Percentiles rank a stretch among this genome's conserved stretches.
phyloP scores from a whole-genome alignment of 495 filamentous ascomycete genomes.

The Copromyces sp. region DNA sequence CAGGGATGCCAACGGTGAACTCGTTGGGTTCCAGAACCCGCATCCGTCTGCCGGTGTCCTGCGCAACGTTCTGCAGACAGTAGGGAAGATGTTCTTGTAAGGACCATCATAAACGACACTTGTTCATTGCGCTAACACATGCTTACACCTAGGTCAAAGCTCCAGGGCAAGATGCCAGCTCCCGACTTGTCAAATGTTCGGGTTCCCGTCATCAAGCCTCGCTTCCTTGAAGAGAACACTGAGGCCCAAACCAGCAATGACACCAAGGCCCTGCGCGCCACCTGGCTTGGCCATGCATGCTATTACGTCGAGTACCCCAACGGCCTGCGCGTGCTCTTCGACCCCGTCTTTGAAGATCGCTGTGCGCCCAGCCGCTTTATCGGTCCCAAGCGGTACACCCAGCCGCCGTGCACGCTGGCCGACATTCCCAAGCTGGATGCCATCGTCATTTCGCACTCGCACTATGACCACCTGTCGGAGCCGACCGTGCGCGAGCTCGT shows the following conservation, averaged over 20 bases:
- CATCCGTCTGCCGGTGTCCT: slow-evolving; percentile 20
- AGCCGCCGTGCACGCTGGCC: slow-evolving; percentile 62
- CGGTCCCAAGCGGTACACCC: slow-evolving; percentile 74
- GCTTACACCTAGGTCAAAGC: slow-evolving; percentile 35
- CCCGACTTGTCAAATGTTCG: slow-evolving; percentile 52
- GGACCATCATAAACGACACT: background rate
- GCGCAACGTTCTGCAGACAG: background rate
- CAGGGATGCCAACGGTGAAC: slow-evolving; percentile 22
- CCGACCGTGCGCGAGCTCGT: slow-evolving; percentile 61
- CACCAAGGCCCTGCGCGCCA: slow-evolving; percentile 57
- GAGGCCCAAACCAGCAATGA: slow-evolving; percentile 23
- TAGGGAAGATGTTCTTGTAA: slow-evolving; percentile 9
- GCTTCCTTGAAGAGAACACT: slow-evolving; percentile 51
- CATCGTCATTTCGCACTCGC: slow-evolving; percentile 85
- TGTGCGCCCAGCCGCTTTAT: slow-evolving; percentile 67
- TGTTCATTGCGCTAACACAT: background rate
- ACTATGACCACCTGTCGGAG: slow-evolving; percentile 88
- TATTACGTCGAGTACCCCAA: slow-evolving; percentile 87
- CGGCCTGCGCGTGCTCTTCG: slow-evolving; percentile 84
- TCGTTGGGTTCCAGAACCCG: slow-evolving; percentile 25
- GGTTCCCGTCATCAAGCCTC: slow-evolving; percentile 48
- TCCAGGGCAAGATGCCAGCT: slow-evolving; percentile 53
- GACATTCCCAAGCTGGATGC: slow-evolving; percentile 80
- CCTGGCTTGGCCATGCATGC: slow-evolving; percentile 95
- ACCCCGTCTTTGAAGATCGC: slow-evolving; percentile 86